Conservation (phyloP, 2,329 filamentous ascomycete species). For the Fusarium sarcochroum region DNA sequence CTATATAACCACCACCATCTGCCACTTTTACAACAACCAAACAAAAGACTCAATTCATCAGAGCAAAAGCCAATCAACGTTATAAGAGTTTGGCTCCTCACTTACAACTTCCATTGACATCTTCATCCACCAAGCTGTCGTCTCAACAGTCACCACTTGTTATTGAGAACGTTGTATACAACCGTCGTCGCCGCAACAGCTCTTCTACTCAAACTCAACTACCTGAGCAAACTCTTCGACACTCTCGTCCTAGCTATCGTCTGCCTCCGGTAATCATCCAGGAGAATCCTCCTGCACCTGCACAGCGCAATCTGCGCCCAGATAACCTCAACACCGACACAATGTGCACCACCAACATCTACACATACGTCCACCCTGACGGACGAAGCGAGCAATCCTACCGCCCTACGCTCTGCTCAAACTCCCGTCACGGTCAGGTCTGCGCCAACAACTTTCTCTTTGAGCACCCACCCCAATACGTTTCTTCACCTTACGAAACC, state of each 20-base stretch:
- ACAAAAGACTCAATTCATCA: slow-evolving; percentile 40
- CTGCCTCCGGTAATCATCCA: slow-evolving; percentile 44
- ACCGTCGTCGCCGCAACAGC: slow-evolving; percentile 28
- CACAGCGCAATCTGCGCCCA: slow-evolving; percentile 39
- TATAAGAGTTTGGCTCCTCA: slow-evolving; percentile 18
- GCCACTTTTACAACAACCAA: slow-evolving; percentile 29
- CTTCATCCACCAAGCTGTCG: slow-evolving; percentile 36
- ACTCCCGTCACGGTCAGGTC: slow-evolving; percentile 57
- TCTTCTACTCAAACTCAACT: slow-evolving; percentile 22
- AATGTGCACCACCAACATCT: slow-evolving; percentile 67
- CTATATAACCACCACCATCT: slow-evolving; percentile 45
- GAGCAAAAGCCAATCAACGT: slow-evolving; percentile 13
- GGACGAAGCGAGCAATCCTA: slow-evolving; percentile 55
- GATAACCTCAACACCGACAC: slow-evolving; percentile 50
- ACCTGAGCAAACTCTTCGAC: slow-evolving; percentile 25
- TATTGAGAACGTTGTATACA: slow-evolving; percentile 45
- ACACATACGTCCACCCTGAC: slow-evolving; percentile 63
- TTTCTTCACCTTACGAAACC: slow-evolving; percentile 52
- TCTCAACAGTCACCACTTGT: slow-evolving; percentile 32
- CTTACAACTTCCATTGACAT: slow-evolving; percentile 22
- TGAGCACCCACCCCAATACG: slow-evolving; percentile 58
- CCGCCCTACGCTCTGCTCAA: slow-evolving; percentile 56
- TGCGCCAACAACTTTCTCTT: slow-evolving; percentile 60
- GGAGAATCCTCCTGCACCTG: slow-evolving; percentile 33
- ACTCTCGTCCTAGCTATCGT: slow-evolving; percentile 16